phyloP scores from a whole-genome alignment of 208 protist genomes.

The Leishmania amazonensis region DNA sequence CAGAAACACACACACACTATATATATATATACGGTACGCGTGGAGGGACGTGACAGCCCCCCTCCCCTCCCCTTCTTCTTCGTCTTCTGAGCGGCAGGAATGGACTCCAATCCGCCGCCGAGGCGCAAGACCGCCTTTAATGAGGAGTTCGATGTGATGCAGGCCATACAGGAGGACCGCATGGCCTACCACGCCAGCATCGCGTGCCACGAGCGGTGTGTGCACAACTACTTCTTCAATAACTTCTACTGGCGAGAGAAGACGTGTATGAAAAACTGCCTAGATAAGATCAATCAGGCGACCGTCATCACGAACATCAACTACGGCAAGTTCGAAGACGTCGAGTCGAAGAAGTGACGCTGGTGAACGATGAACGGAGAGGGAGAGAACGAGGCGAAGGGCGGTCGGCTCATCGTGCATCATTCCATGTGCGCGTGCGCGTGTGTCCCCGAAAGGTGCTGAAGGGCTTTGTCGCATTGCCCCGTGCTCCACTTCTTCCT shows the following conservation, averaged over 20 bases:
- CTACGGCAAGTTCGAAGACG: constrained; percentile 81
- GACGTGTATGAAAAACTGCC: constrained; percentile 87
- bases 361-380: not conserved
- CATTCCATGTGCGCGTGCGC: not conserved
- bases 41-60: not conserved
- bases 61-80: constrained; percentile 3
- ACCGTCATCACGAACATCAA: constrained; percentile 88
- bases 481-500: too few species aligned
- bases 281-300: constrained; percentile 87
- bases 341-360: constrained; percentile 28
- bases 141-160: constrained; percentile 84
- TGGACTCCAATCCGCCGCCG: constrained; percentile 31
- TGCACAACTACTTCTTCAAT: constrained; percentile 80
- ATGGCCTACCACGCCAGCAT: constrained; percentile 79
- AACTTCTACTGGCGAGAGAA: constrained; percentile 78
- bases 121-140: constrained; percentile 59
- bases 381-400: not conserved
- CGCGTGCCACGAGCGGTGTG: constrained; percentile 82
- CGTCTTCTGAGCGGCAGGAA: constrained; percentile 3
- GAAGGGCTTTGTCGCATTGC: not conserved
- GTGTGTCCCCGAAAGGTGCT: not conserved
- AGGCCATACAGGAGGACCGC: constrained; percentile 88
- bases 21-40: not conserved
- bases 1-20: not conserved
- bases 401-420: not conserved